Evolutionary conservation across 352 stramenopile species (phyloP).

Genomic region (Phytopythium vexans): DNA sequence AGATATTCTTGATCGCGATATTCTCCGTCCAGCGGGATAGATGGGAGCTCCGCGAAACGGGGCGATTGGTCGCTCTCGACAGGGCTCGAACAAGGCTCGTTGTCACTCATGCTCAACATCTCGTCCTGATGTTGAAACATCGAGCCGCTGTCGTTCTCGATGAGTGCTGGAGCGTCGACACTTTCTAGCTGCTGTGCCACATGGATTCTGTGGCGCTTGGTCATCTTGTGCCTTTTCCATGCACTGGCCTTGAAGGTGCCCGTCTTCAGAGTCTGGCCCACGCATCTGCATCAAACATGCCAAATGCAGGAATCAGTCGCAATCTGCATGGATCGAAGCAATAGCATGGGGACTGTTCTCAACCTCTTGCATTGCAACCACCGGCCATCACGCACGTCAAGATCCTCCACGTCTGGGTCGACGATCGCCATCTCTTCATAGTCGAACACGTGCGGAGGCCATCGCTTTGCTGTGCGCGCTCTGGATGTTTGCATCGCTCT

Average conservation of each 20-base stretch:
- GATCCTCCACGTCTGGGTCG: conserved; percentile 26
- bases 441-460: conserved; percentile 49
- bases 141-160: no score
- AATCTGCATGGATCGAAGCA: background rate
- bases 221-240: conserved; percentile 30
- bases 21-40: background rate
- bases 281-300: conserved; percentile 18
- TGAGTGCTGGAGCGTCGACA: no score
- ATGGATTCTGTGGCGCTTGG: conserved; percentile 13
- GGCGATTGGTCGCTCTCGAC: no score
- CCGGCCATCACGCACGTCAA: conserved; percentile 37
- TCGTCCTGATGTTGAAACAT: no score
- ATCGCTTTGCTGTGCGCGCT: conserved; percentile 12
- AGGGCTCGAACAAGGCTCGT: no score
- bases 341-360: no score
- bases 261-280: conserved; percentile 31
- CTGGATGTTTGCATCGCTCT: background rate
- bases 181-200: background rate
- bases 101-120: no score
- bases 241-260: conserved; percentile 12
- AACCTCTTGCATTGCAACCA: conserved; percentile 60
- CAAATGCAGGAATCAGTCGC: background rate
- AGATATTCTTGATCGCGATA: conserved; percentile 20
- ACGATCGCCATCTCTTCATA: conserved; percentile 33
- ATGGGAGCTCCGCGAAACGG: no score